Percentiles rank a stretch among this genome's conserved stretches.
Evolutionary conservation across 2,329 filamentous ascomycete species (phyloP).

Genomic region (Claviceps spartinae): DNA sequence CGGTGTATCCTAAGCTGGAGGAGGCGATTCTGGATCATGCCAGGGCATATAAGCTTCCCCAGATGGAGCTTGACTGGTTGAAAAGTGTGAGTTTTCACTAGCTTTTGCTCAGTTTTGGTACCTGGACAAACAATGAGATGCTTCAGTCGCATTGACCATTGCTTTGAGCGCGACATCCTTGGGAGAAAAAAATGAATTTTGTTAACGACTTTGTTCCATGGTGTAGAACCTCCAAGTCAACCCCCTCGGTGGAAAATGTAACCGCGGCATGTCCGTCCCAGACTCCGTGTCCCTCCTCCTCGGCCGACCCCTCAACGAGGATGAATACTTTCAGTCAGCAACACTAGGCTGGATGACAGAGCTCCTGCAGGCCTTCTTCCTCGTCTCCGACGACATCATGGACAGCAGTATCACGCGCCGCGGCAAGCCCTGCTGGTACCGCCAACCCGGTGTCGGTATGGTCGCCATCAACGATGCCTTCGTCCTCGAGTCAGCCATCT

Average conservation of each 20-base stretch:
- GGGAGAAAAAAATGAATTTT: too few species aligned
- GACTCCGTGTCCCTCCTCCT: slow-evolving; percentile 78
- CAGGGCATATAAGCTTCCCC: slow-evolving; percentile 68
- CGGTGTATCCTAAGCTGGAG: slow-evolving; percentile 75
- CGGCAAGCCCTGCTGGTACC: slow-evolving; percentile 94
- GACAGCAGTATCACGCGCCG: slow-evolving; percentile 89
- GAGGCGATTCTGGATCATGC: slow-evolving; percentile 69
- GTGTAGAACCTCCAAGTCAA: slow-evolving; percentile 69
- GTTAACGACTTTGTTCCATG: background rate
- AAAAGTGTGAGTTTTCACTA: slow-evolving; percentile 44
- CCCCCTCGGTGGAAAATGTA: slow-evolving; percentile 89
- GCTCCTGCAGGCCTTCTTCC: slow-evolving; percentile 96
- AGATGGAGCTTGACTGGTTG: slow-evolving; percentile 75
- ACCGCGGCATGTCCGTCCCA: slow-evolving; percentile 94
- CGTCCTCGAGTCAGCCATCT: slow-evolving; percentile 86
- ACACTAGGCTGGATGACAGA: slow-evolving; percentile 96
- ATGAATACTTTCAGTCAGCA: slow-evolving; percentile 80
- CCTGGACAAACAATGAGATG: too few species aligned
- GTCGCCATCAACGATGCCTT: slow-evolving; percentile 97
- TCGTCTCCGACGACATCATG: slow-evolving; percentile 98
- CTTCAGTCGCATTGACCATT: too few species aligned
- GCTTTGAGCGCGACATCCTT: too few species aligned
- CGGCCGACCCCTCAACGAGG: slow-evolving; percentile 52
- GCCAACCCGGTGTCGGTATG: slow-evolving; percentile 77
- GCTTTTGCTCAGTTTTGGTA: background rate